Conservation (phyloP, 371 early-diverging fungal species). For the Nosema muscidifuracis region DNA sequence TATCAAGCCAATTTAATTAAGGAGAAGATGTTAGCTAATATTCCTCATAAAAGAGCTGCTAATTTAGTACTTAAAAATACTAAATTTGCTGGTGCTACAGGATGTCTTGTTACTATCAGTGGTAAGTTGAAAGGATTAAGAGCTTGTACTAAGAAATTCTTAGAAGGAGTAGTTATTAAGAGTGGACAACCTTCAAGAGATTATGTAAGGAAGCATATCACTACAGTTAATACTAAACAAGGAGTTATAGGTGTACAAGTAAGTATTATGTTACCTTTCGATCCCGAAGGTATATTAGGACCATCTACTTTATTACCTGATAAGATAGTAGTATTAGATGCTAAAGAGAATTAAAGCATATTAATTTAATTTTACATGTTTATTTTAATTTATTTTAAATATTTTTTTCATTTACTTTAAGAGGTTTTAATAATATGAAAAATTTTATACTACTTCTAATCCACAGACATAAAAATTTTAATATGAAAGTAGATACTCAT, state of each 20-base stretch:
- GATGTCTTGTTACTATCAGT: conserved; percentile 94
- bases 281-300: conserved; percentile 86
- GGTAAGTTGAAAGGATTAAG: conserved; percentile 99
- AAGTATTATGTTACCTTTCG: conserved; percentile 95
- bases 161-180: conserved; percentile 85
- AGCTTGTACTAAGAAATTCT: conserved; percentile 99
- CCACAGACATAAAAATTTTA: too few relatives aligned
- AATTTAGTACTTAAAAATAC: conserved; percentile 94
- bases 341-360: conserved; percentile 51
- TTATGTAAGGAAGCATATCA: conserved; percentile 88
- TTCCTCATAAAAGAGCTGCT: conserved; percentile 85
- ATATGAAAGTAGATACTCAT: too few relatives aligned
- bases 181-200: conserved; percentile 94
- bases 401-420: too few relatives aligned
- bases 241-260: conserved; percentile 98
- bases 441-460: too few relatives aligned
- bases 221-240: conserved; percentile 95
- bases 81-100: conserved; percentile 99
- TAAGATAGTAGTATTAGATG: conserved; percentile 80
- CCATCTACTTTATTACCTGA: conserved; percentile 92
- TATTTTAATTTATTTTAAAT: too few relatives aligned
- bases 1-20: conserved; percentile 95
- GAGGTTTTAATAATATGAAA: too few relatives aligned
- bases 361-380: too few relatives aligned
- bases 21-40: conserved; percentile 87